phyloP scores from a whole-genome alignment of 1,284 basidiomycete genomes.

The Trichosporon asahii region DNA sequence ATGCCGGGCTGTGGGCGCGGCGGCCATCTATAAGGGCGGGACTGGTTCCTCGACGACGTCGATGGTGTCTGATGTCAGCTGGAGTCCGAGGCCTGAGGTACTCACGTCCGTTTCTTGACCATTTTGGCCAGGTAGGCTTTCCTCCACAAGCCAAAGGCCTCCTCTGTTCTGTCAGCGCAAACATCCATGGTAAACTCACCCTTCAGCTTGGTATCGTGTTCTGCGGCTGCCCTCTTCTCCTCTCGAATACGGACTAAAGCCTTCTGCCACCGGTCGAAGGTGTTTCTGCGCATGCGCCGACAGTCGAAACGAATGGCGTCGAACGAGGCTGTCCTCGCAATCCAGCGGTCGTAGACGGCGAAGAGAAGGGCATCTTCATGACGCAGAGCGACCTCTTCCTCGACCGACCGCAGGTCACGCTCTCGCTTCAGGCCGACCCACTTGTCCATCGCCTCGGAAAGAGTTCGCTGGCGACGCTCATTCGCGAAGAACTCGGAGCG shows the following conservation, averaged over 20 bases:
- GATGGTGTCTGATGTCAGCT: slow-evolving; percentile 7
- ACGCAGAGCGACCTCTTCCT: slow-evolving; percentile 34
- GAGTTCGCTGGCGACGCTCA: slow-evolving; percentile 27
- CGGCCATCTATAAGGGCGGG: neutral
- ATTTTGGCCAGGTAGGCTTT: slow-evolving; percentile 28
- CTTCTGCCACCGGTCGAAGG: slow-evolving; percentile 19
- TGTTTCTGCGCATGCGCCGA: slow-evolving; percentile 17
- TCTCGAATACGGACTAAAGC: slow-evolving; percentile 17
- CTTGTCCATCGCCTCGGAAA: slow-evolving; percentile 26
- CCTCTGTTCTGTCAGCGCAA: slow-evolving; percentile 27
- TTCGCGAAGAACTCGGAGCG: slow-evolving; percentile 22
- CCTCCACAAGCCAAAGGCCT: slow-evolving; percentile 37
- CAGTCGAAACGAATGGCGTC: slow-evolving; percentile 21
- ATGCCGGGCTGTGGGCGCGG: neutral
- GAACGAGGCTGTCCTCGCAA: slow-evolving; percentile 32
- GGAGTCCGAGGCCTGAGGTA: neutral
- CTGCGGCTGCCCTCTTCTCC: slow-evolving; percentile 16
- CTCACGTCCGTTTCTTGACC: slow-evolving; percentile 29
- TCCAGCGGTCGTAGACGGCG: slow-evolving; percentile 44
- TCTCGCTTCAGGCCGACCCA: slow-evolving; percentile 38
- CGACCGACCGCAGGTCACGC: slow-evolving; percentile 30
- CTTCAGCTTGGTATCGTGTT: slow-evolving; percentile 26
- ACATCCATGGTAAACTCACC: slow-evolving; percentile 21
- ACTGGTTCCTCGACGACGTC: neutral
- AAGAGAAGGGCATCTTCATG: slow-evolving; percentile 46